Evolutionary conservation across 345 rosid genomes (phyloP).

Genomic region (Pistacia atlantica): DNA sequence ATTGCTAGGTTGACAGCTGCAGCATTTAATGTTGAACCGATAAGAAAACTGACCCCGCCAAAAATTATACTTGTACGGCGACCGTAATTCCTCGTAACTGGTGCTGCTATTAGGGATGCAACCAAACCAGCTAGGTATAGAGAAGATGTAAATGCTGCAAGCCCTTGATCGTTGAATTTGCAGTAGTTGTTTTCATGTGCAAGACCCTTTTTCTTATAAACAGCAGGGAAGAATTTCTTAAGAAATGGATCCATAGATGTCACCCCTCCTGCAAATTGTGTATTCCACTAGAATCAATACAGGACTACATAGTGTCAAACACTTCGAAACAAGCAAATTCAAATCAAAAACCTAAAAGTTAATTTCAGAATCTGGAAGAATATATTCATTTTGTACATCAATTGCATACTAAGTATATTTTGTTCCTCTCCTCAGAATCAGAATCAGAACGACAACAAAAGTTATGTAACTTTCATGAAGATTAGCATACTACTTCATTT

Average conservation of each 20-base stretch:
- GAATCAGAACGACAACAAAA: not conserved
- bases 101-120: constrained; percentile 78
- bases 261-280: constrained; percentile 68
- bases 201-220: constrained; percentile 60
- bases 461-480: too few relatives aligned
- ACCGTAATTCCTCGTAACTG: constrained; percentile 73
- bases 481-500: not conserved
- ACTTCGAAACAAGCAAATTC: not conserved
- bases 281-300: not conserved
- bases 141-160: constrained; percentile 89
- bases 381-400: not conserved
- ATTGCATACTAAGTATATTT: not conserved
- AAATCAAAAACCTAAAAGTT: too few relatives aligned
- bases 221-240: constrained; percentile 59
- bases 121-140: constrained; percentile 88
- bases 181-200: constrained; percentile 95
- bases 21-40: constrained; percentile 76
- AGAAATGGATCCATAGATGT: constrained; percentile 90
- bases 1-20: constrained; percentile 63
- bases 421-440: not conserved
- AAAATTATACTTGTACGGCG: constrained; percentile 80
- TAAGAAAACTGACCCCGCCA: constrained; percentile 80
- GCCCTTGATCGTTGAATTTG: constrained; percentile 76
- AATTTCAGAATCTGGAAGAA: too few relatives aligned
- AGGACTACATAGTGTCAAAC: not conserved